Evolutionary conservation across 768 basidiomycete genomes (phyloP).

Genomic region (Dictyophora rubrovolvata): DNA sequence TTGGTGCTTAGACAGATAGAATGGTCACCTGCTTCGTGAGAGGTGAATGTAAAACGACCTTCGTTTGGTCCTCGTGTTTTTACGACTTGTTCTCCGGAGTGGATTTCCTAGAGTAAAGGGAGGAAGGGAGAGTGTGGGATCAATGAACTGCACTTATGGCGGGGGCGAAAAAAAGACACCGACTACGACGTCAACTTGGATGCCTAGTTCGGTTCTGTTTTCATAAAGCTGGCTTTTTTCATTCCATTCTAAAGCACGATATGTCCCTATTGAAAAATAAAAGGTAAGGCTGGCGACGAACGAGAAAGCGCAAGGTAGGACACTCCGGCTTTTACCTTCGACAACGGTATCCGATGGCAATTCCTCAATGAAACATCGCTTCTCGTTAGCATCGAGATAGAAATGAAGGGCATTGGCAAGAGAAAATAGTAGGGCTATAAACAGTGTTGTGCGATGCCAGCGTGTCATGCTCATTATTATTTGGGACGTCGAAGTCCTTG

Average conservation of each 20-base stretch:
- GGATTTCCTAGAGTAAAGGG: constrained; percentile 58
- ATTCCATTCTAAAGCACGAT: constrained; percentile 86
- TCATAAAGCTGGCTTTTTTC: constrained; percentile 59
- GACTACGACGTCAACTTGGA: constrained; percentile 86
- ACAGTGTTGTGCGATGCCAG: background rate
- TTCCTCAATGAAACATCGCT: constrained; percentile 94
- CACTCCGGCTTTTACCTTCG: constrained; percentile 48
- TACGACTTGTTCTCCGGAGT: constrained; percentile 69
- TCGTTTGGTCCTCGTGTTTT: constrained; percentile 85
- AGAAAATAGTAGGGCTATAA: constrained; percentile 30
- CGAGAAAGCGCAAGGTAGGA: background rate
- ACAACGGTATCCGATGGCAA: constrained; percentile 91
- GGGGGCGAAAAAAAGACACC: constrained; percentile 19
- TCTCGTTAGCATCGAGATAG: constrained; percentile 90
- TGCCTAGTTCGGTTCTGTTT: constrained; percentile 69
- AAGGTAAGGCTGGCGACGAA: constrained; percentile 1
- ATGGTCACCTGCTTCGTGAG: constrained; percentile 94
- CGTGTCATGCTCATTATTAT: background rate
- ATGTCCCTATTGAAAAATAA: constrained; percentile 54
- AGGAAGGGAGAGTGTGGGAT: background rate
- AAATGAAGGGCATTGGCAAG: constrained; percentile 79
- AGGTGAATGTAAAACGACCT: constrained; percentile 94
- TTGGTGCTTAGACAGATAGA: constrained; percentile 93
- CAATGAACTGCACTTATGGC: background rate
- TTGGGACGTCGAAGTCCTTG: background rate